Base-by-base conservation (phyloP, 805 yeast genomes). In the Candida glaebosa region DNA sequence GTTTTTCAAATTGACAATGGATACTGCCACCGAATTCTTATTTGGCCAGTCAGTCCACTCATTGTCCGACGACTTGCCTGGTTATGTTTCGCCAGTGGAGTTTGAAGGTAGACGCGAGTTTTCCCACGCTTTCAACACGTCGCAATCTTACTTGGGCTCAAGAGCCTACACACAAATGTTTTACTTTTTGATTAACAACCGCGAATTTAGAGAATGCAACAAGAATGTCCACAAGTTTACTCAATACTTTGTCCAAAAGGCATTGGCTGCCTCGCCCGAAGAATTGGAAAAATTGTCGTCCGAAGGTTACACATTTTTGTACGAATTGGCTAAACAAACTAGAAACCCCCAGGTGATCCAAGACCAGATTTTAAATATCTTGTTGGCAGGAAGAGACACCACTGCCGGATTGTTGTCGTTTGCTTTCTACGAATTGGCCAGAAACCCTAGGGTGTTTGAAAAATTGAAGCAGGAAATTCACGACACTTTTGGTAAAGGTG, bases 11-110 rank as follows among this genome's bases (percentile, higher is more conserved):
- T 58, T 65, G 31, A 66, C 73, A 8, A 57, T 68, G 39, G 73
- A 68, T 48, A 58, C 71, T 20, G 60, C 72, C 5, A 54, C 69
- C 5, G 72, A 67, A 45, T 65, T 68, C 47, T 54, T 68, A 39
- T 65, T 68, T 49, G 73, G 73, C 15, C 63, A 64, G 42, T 51
- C 63, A 18, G 61, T 60, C 18, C 52, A 48, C 22, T 46, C 61
- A 5, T 55, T 65, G 19, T 43, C 44, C 31, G 63, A 59, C 31
- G 50, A 26, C 16, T 43, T 51, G 4, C 53, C 60, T 24, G 61
- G 58, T 8, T 34, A 30, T 15, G 39, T 37, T 18, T 44, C 50
- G 3, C 51, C 59, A 25, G 42, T 46, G 3, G 56, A 54, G 31
- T 52, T 59, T 37, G 60, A 52, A n/a, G 59, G 61, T 10, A 56